phyloP scores from a whole-genome alignment of 371 early-diverging fungal species.

The Saksenaea oblongispora region DNA sequence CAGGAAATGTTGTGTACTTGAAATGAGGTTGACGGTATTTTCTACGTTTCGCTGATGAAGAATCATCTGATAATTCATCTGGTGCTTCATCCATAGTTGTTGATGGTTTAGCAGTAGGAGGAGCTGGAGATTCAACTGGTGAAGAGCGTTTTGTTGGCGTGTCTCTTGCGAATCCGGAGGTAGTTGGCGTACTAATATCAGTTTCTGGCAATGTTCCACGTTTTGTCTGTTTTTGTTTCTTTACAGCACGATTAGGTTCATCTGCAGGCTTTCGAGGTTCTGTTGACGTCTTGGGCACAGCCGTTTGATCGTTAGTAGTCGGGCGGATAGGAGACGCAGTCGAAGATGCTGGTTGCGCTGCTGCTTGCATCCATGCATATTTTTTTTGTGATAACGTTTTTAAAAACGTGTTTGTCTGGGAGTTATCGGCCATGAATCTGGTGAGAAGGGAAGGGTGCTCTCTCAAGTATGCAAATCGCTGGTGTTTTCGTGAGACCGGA shows the following conservation, averaged over 20 bases:
- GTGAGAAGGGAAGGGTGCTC: not conserved
- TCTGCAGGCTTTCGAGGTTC: slow-evolving; percentile 9
- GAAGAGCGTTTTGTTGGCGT: not conserved
- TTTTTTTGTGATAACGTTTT: slow-evolving; percentile 52
- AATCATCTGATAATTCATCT: not conserved
- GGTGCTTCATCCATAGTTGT: not conserved
- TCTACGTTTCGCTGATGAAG: not conserved
- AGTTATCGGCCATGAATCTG: not conserved
- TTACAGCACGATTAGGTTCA: not conserved
- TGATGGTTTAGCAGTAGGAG: not conserved
- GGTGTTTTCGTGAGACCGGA: not conserved
- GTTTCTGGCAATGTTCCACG: not conserved
- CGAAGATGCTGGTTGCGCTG: slow-evolving; percentile 18
- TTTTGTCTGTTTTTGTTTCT: slow-evolving; percentile 9
- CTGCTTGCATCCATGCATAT: slow-evolving; percentile 53
- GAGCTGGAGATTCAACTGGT: not conserved
- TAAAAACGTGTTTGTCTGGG: slow-evolving; percentile 30
- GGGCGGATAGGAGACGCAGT: not conserved
- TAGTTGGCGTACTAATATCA: not conserved
- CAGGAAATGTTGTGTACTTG: slow-evolving; percentile 49
- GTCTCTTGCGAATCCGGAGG: not conserved
- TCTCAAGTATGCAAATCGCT: not conserved
- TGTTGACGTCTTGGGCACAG: not conserved
- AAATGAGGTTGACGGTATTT: slow-evolving; percentile 33
- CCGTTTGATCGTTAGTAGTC: not conserved